Percentiles rank a stretch among this genome's conserved stretches.
These are phyloP conservation scores for Cyclostephanos tholiformis DNA, from an alignment of 108 stramenopile genomes.

Conservation along the genomic window DNA sequence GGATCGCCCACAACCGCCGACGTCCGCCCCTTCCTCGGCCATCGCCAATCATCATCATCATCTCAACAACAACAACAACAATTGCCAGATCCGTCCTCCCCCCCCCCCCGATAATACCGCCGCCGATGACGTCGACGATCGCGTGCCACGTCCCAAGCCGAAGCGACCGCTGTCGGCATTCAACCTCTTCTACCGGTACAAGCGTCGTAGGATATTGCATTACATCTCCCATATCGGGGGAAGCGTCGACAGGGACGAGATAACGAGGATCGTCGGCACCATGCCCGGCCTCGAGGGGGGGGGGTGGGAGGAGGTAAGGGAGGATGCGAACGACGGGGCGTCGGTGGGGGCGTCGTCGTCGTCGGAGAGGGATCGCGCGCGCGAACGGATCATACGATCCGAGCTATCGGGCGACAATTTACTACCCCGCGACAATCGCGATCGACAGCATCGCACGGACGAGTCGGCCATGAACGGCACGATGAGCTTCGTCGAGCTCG, in stretches of 20 bases:
- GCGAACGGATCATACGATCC: not conserved
- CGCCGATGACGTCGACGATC: too few relatives aligned
- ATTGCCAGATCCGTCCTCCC: too few relatives aligned
- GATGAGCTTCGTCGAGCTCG: constrained; percentile 17
- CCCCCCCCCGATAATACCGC: too few relatives aligned
- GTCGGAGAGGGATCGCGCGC: not conserved
- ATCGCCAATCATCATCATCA: too few relatives aligned
- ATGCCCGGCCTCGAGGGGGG: constrained; percentile 16
- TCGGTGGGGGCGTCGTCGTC: not conserved
- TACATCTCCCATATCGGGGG: not conserved
- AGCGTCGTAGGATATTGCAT: constrained; percentile 6
- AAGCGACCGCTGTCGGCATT: constrained; percentile 22
- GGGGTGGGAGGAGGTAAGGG: not conserved
- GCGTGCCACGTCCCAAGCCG: not conserved
- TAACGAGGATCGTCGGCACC: constrained; percentile 4
- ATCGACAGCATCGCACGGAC: constrained; percentile 13
- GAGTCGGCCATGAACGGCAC: constrained; percentile 14
- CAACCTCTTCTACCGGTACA: constrained; percentile 32
- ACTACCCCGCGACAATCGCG: constrained; percentile 11
- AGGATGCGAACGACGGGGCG: not conserved
- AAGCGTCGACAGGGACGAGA: constrained; percentile 3
- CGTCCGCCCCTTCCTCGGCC: too few relatives aligned
- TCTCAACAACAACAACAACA: too few relatives aligned
- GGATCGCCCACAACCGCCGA: too few relatives aligned
- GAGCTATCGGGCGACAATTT: constrained; percentile 5